Evolutionary conservation across 345 rosid genomes (phyloP).

Genomic region (Citrus glauca): DNA sequence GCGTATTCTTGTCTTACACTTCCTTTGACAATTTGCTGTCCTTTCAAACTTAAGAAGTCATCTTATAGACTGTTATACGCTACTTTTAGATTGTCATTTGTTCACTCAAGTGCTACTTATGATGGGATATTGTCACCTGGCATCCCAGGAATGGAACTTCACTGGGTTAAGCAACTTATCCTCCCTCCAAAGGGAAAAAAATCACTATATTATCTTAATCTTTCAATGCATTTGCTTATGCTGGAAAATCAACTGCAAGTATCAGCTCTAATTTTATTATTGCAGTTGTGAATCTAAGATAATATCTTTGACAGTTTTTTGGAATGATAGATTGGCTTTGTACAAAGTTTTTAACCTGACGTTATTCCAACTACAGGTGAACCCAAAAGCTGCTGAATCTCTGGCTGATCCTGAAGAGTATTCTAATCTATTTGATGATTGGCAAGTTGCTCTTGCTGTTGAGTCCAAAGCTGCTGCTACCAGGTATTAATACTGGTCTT

Average conservation of each 20-base stretch:
- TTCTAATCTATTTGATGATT: conserved; percentile 93
- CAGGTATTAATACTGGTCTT: conserved; percentile 40
- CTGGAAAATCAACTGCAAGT: neutral
- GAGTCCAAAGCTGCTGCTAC: conserved; percentile 73
- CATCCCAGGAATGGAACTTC: neutral
- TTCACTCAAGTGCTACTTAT: neutral
- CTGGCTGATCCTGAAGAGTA: conserved; percentile 99
- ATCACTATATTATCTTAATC: neutral
- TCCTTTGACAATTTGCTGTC: neutral
- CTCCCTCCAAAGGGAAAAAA: neutral
- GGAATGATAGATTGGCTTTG: neutral
- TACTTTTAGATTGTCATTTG: neutral
- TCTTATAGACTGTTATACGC: neutral
- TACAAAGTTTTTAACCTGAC: neutral
- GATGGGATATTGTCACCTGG: neutral
- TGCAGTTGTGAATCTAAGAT: neutral
- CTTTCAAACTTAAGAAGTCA: neutral
- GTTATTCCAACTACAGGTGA: conserved; percentile 47
- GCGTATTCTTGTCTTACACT: neutral
- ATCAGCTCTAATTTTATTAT: neutral
- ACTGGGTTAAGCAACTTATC: neutral
- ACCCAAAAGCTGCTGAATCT: conserved; percentile 97
- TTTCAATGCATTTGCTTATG: neutral
- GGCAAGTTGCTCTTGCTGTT: conserved; percentile 91
- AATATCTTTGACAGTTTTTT: neutral